Evolutionary conservation across 352 stramenopile species (phyloP).

Genomic region (Phytophthora sansomeana): DNA sequence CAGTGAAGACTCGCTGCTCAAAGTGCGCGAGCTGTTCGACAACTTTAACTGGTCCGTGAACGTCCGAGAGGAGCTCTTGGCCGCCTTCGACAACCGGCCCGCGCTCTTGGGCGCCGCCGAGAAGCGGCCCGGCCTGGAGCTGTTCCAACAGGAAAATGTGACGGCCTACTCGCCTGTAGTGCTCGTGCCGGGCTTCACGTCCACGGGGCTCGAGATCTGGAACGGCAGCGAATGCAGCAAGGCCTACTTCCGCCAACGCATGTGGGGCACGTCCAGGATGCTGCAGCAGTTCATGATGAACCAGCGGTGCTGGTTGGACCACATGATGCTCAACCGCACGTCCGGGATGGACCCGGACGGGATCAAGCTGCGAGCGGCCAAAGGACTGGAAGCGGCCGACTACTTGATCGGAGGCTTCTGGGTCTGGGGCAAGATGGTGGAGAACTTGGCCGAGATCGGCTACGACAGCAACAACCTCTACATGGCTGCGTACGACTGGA

Average conservation of each 20-base stretch:
- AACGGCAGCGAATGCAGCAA: constrained; percentile 88
- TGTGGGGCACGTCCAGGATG: constrained; percentile 94
- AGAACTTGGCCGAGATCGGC: constrained; percentile 92
- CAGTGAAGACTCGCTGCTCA: constrained; percentile 56
- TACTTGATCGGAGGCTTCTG: constrained; percentile 96
- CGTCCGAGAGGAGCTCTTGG: constrained; percentile 69
- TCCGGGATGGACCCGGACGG: constrained; percentile 91
- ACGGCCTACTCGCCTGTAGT: constrained; percentile 83
- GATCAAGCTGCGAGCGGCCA: constrained; percentile 80
- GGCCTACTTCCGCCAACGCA: constrained; percentile 91
- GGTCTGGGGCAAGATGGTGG: constrained; percentile 94
- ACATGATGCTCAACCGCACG: constrained; percentile 92
- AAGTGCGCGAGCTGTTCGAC: constrained; percentile 68
- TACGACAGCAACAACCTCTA: constrained; percentile 94
- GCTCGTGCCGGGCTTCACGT: constrained; percentile 94
- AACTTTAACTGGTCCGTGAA: constrained; percentile 74
- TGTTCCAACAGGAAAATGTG: constrained; percentile 58
- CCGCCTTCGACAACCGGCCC: constrained; percentile 67
- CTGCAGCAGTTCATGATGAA: constrained; percentile 90
- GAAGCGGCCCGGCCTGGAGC: constrained; percentile 56
- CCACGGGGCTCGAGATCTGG: constrained; percentile 96
- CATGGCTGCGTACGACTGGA: constrained; percentile 91
- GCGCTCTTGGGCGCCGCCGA: constrained; percentile 42
- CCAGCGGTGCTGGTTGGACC: constrained; percentile 93
- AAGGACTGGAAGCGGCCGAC: constrained; percentile 93